A percentile compares a stretch with the other conserved stretches of the same genome.
phyloP scores from a whole-genome alignment of 2,329 filamentous ascomycete genomes.

The Neonectria sp. region DNA sequence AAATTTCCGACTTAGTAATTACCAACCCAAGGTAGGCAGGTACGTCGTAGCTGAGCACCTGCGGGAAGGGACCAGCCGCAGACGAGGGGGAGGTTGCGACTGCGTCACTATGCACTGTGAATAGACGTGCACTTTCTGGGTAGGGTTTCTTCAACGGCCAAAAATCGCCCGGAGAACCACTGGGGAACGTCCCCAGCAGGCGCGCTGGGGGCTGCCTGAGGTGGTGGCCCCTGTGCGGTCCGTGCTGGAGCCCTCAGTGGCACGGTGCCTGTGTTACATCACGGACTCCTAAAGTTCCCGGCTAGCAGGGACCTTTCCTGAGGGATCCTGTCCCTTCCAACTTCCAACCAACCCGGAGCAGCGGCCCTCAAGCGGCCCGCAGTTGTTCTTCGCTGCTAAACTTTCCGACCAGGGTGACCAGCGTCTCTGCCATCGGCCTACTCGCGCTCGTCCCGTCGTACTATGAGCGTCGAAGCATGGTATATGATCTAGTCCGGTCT shows the following conservation, averaged over 20 bases:
- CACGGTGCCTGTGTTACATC: constrained; percentile 45
- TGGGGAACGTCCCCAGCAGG: constrained; percentile 22
- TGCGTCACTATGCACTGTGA: constrained; percentile 15
- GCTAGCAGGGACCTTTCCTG: constrained; percentile 28
- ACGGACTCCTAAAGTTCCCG: constrained; percentile 45
- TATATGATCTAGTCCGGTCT: constrained; percentile 27
- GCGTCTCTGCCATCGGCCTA: constrained; percentile 18
- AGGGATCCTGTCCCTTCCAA: constrained; percentile 23
- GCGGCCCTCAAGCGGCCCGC: constrained; percentile 11
- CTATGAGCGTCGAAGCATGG: constrained; percentile 17
- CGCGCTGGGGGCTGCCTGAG: constrained; percentile 7
- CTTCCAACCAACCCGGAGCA: constrained; percentile 17
- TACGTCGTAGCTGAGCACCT: background rate
- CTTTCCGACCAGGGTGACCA: constrained; percentile 17
- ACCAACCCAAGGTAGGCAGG: constrained; percentile 10
- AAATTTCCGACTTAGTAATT: constrained; percentile 16
- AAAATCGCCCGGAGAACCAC: constrained; percentile 16
- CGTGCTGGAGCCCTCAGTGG: constrained; percentile 7
- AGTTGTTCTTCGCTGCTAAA: constrained; percentile 17
- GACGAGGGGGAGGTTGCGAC: background rate
- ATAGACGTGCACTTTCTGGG: constrained; percentile 5
- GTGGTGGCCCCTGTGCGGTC: constrained; percentile 14
- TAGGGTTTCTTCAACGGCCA: constrained; percentile 18
- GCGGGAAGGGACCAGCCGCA: background rate
- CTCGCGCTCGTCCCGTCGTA: constrained; percentile 22